Conservation (phyloP, 495 filamentous ascomycete genomes). For the Neurospora sp. region DNA sequence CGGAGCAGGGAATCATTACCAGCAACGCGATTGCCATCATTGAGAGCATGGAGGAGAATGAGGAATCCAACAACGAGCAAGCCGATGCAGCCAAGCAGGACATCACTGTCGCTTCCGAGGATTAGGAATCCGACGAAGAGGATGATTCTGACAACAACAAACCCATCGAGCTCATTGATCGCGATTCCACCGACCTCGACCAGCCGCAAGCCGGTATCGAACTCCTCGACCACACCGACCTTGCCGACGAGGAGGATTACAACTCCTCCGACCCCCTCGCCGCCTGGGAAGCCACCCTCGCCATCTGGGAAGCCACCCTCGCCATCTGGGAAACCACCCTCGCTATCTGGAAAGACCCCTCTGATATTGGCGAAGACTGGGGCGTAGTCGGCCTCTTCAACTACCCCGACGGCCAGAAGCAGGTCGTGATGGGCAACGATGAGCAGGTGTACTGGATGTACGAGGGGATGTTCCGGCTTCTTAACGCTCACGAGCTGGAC, state of each 20-base stretch:
- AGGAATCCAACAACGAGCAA: too few relatives aligned
- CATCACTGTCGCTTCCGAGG: background rate
- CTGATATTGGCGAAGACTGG: background rate
- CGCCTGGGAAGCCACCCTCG: background rate
- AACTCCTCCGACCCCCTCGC: background rate
- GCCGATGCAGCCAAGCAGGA: background rate
- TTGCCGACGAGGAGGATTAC: background rate
- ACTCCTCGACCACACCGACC: background rate
- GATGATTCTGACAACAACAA: too few relatives aligned
- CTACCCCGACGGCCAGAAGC: background rate
- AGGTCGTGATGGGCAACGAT: background rate
- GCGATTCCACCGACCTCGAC: background rate
- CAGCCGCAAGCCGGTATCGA: background rate
- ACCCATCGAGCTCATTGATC: background rate
- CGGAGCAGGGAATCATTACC: background rate
- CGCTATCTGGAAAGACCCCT: background rate
- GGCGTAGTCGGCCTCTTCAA: background rate
- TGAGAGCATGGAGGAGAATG: background rate
- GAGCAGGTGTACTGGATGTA: background rate
- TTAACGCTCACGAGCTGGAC: background rate
- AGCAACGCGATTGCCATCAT: background rate
- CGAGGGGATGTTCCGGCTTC: background rate
- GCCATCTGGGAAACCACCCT: background rate
- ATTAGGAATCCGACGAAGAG: too few relatives aligned
- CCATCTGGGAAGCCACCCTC: background rate